Percentiles rank a stretch among this genome's conserved stretches.
Conservation (phyloP, 2,329 filamentous ascomycete species). For the Colletotrichum paranaense region DNA sequence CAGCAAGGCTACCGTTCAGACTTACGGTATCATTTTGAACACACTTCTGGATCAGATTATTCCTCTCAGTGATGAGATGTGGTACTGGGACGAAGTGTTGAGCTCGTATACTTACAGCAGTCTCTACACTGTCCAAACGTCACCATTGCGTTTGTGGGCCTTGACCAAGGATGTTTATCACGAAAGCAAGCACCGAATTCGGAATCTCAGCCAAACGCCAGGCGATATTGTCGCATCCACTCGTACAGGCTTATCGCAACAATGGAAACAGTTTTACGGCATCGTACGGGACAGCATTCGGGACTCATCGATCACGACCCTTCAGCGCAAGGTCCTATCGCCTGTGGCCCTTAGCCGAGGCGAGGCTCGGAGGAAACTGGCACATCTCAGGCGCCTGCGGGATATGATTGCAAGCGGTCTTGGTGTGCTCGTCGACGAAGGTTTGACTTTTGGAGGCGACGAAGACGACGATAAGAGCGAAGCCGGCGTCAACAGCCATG, state of each 20-base stretch:
- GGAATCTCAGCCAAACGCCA: conserved; percentile 40
- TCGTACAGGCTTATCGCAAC: conserved; percentile 55
- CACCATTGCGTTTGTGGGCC: conserved; percentile 78
- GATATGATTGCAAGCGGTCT: conserved; percentile 87
- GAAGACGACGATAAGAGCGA: conserved; percentile 62
- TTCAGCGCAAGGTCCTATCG: conserved; percentile 79
- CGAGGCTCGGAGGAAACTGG: conserved; percentile 81
- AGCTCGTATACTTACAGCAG: conserved; percentile 82
- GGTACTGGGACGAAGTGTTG: conserved; percentile 95
- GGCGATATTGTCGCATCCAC: conserved; percentile 49
- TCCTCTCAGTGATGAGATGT: conserved; percentile 85
- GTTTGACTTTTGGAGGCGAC: conserved; percentile 74
- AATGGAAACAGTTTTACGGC: conserved; percentile 80
- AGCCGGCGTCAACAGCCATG: conserved; percentile 62
- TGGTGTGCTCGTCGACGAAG: conserved; percentile 89
- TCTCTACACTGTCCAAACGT: conserved; percentile 88
- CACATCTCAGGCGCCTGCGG: conserved; percentile 76
- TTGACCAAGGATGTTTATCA: conserved; percentile 78
- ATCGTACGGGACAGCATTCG: conserved; percentile 81
- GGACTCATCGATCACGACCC: conserved; percentile 76
- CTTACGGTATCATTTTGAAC: conserved; percentile 83
- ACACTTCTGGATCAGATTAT: conserved; percentile 85
- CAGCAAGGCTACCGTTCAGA: conserved; percentile 92
- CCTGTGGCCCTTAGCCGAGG: conserved; percentile 81
- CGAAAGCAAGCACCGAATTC: conserved; percentile 59